Base-by-base conservation (phyloP, 495 filamentous ascomycete species). In the Penicillium antarcticum region DNA sequence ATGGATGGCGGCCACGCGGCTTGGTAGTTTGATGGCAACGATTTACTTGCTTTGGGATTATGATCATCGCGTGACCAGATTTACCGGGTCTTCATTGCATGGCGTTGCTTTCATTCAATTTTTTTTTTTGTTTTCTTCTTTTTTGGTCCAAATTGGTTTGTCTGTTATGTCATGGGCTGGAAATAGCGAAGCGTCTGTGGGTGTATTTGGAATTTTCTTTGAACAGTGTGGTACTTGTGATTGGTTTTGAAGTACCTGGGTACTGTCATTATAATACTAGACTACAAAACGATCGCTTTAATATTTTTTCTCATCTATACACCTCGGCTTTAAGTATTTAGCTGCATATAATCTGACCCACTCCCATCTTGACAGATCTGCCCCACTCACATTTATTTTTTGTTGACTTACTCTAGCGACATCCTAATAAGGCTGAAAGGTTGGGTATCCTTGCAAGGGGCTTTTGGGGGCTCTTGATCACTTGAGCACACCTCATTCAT, bases 1-100 rank as follows among this genome's bases (percentile, higher is more conserved):
- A 90, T 92, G 48, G 88, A 94, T 64, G 89, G 88, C 17, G 89
- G 89, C 9, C 89, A 92, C 68, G 75, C 80, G 46, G 86, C 87
- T 11, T 92, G 89, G 89, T 94, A 80, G 57, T 61, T 40, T 31
- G 18, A 43, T 40, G 17, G 16, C 32, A 18, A 36, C 14, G 32
- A 21, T 13, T 38, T 9, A 17, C 16, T 16, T 8, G 5, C 33
- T 49, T 36, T 44, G 33, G 33, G 16, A n/a, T 32, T 55, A 2
- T 34, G n/a, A 21, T 44, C 32, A 11, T 33, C 32, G 41, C 42
- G 42, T 54, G 51, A 53, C 40, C 31, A 31, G 33, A 35, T 42
- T 42, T 16, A 14, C 41, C 49, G 31, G 19, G 42, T 49, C 46
- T 51, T 60, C 53, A 63, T 62, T 55, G 62, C 62, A 60, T 54